Evolutionary conservation across 495 filamentous ascomycete species (phyloP).

Genomic region (Xylaria palmicola): DNA sequence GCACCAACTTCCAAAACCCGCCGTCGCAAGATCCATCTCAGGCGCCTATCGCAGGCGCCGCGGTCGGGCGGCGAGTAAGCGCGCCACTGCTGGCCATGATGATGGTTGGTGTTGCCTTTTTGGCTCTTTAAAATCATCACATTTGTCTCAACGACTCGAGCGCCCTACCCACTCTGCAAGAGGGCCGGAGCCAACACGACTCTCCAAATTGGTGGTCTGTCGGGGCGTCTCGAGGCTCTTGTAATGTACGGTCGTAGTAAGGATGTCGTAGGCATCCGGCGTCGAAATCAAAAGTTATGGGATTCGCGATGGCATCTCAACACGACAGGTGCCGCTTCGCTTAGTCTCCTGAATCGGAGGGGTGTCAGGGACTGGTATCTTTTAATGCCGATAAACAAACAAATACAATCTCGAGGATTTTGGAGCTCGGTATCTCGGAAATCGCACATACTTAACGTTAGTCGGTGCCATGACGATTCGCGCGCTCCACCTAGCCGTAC

Average conservation of each 20-base stretch:
- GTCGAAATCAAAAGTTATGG: neutral
- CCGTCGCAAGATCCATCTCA: slow-evolving; percentile 3
- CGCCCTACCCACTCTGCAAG: neutral
- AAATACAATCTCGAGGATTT: slow-evolving; percentile 2
- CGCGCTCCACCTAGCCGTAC: slow-evolving; percentile 12
- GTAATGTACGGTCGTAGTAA: neutral
- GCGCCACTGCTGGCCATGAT: slow-evolving; percentile 19
- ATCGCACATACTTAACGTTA: neutral
- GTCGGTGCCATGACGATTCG: slow-evolving; percentile 1
- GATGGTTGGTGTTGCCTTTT: slow-evolving; percentile 21
- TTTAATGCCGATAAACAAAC: neutral
- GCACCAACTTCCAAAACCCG: slow-evolving; percentile 10
- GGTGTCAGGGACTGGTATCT: neutral
- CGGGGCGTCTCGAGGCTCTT: neutral
- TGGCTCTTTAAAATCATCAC: slow-evolving; percentile 18
- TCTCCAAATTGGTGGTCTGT: neutral
- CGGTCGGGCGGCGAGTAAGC: slow-evolving; percentile 19
- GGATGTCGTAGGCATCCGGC: neutral
- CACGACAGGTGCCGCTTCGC: neutral
- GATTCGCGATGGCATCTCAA: neutral
- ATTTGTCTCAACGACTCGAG: neutral
- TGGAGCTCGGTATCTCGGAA: slow-evolving; percentile 30
- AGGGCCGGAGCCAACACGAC: neutral
- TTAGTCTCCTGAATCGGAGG: slow-evolving; percentile 4
- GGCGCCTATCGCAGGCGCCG: slow-evolving; percentile 13